Percentiles rank a stretch among this genome's conserved stretches.
Conservation (phyloP, 129 eudicot genomes). For the Scalesia atractyloides region DNA sequence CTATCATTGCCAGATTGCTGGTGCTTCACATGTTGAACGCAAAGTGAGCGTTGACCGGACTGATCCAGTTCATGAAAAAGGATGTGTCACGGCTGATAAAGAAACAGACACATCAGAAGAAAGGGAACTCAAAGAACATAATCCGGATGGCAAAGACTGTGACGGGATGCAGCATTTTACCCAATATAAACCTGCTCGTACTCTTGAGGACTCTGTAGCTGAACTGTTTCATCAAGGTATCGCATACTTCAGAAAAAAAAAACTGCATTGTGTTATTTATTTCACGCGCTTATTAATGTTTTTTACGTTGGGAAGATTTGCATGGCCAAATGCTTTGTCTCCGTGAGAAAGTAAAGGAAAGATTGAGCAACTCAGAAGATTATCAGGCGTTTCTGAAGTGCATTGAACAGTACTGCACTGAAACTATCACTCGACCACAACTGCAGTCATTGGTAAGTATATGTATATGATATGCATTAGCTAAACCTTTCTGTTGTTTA, state of each 20-base stretch:
- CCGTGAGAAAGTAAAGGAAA: conserved; percentile 79
- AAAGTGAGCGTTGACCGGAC: conserved; percentile 48
- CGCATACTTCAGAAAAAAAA: conserved; percentile 6
- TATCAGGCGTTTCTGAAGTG: conserved; percentile 68
- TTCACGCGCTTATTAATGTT: conserved; percentile 19
- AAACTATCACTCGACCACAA: conserved; percentile 53
- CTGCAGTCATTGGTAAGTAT: conserved; percentile 58
- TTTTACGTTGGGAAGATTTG: conserved; percentile 47
- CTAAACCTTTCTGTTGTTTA: conserved; percentile 10
- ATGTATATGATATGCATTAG: background rate
- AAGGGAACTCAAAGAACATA: conserved; percentile 39
- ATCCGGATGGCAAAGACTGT: conserved; percentile 43
- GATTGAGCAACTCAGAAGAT: conserved; percentile 55
- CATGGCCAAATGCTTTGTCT: conserved; percentile 60
- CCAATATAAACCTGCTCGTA: conserved; percentile 44
- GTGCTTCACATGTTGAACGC: conserved; percentile 43
- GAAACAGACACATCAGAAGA: conserved; percentile 59
- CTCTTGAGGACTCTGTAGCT: conserved; percentile 56
- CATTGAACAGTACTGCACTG: conserved; percentile 56
- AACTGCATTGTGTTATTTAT: conserved; percentile 5
- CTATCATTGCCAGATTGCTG: conserved; percentile 42
- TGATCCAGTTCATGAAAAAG: conserved; percentile 49
- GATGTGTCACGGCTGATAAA: conserved; percentile 44
- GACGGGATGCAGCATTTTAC: conserved; percentile 38
- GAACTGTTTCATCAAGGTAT: conserved; percentile 63